A percentile compares a stretch with the other conserved stretches of the same genome.
These are phyloP conservation scores for Paraphaeosphaeria sporulosa DNA, from an alignment of 2,329 filamentous ascomycete species.

Conservation along the genomic window DNA sequence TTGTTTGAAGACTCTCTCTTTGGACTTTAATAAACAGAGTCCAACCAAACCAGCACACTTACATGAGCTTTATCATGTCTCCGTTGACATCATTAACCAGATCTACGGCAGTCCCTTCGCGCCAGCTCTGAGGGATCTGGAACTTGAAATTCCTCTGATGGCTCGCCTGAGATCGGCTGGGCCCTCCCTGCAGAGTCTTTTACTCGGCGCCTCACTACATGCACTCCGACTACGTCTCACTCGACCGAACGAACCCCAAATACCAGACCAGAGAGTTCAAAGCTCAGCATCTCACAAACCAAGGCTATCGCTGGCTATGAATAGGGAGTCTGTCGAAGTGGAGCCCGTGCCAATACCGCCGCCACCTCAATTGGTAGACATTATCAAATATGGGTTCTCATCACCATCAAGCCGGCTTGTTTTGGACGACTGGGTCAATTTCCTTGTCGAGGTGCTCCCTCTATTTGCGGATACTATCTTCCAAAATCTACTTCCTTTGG, in stretches of 20 bases:
- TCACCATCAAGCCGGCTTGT: conserved; percentile 76
- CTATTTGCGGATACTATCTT: conserved; percentile 87
- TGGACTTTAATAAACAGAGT: conserved; percentile 45
- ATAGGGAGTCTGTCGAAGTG: conserved; percentile 40
- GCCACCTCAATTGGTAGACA: conserved; percentile 80
- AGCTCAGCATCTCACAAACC: conserved; percentile 35
- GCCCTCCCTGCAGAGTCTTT: conserved; percentile 76
- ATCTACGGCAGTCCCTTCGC: conserved; percentile 72
- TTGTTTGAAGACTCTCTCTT: conserved; percentile 69
- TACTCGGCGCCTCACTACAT: conserved; percentile 80
- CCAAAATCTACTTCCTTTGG: conserved; percentile 86
- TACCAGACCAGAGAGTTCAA: conserved; percentile 29
- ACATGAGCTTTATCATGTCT: conserved; percentile 73
- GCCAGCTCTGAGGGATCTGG: conserved; percentile 64
- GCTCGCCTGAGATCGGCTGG: conserved; percentile 65
- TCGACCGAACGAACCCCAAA: conserved; percentile 28
- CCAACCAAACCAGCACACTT: conserved; percentile 53
- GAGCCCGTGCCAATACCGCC: conserved; percentile 53
- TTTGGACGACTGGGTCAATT: conserved; percentile 89
- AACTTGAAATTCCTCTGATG: conserved; percentile 75
- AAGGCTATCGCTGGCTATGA: conserved; percentile 39
- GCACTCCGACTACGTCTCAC: conserved; percentile 69
- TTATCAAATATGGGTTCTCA: conserved; percentile 81
- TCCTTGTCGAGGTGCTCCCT: conserved; percentile 83
- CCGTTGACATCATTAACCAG: conserved; percentile 70